Conservation (phyloP, 352 stramenopile species). For the Phytophthora foliorum region DNA sequence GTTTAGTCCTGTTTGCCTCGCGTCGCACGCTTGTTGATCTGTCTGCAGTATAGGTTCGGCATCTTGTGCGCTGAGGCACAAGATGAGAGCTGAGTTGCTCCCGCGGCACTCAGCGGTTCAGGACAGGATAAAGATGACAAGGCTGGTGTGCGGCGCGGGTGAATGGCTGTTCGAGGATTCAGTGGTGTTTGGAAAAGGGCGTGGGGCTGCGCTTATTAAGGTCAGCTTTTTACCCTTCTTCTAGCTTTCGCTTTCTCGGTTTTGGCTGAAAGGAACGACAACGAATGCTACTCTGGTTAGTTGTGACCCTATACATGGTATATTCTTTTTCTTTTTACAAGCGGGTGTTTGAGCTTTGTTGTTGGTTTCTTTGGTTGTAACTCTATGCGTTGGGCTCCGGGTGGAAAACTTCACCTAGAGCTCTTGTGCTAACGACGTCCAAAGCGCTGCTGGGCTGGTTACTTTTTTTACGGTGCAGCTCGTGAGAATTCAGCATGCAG, state of each 20-base stretch:
- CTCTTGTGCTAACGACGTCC: neutral
- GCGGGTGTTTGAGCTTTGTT: constrained; percentile 19
- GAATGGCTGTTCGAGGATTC: constrained; percentile 40
- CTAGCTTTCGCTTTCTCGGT: constrained; percentile 30
- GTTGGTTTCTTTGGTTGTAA: constrained; percentile 8
- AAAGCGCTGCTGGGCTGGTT: neutral
- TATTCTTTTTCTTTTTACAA: constrained; percentile 47
- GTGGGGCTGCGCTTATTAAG: constrained; percentile 14
- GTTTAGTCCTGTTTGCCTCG: constrained; percentile 55
- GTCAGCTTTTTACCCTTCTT: constrained; percentile 15
- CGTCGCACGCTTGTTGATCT: constrained; percentile 27
- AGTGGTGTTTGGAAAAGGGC: constrained; percentile 26
- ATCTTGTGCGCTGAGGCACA: constrained; percentile 26
- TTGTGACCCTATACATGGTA: constrained; percentile 60
- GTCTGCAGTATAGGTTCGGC: constrained; percentile 33
- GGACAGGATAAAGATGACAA: constrained; percentile 37
- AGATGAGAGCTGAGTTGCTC: constrained; percentile 7
- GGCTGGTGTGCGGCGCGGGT: constrained; percentile 28
- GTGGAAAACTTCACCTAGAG: too few relatives aligned
- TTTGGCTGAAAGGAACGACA: constrained; percentile 50
- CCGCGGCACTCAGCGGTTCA: constrained; percentile 14
- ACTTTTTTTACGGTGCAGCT: constrained; percentile 12
- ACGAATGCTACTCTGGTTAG: constrained; percentile 54
- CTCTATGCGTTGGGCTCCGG: neutral
- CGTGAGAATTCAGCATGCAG: constrained; percentile 33